phyloP scores from a whole-genome alignment of 2,329 filamentous ascomycete genomes.

The Aspergillus bombycis region DNA sequence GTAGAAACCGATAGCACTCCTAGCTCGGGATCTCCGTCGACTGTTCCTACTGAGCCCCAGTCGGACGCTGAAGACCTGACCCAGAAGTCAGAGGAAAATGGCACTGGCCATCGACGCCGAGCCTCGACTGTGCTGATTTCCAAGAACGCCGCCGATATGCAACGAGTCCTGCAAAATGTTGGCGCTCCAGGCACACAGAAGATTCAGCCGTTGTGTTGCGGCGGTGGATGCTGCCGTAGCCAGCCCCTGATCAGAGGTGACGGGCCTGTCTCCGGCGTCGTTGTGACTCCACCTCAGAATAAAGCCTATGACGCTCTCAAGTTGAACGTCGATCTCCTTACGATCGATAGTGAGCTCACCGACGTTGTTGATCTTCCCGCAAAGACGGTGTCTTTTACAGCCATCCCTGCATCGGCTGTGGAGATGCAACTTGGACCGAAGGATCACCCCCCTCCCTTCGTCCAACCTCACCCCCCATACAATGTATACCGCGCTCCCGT shows the following conservation, averaged over 20 bases:
- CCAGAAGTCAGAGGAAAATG: slow-evolving; percentile 20
- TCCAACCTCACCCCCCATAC: slow-evolving; percentile 93
- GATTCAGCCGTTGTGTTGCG: slow-evolving; percentile 66
- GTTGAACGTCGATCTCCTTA: slow-evolving; percentile 75
- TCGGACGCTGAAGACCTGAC: slow-evolving; percentile 38
- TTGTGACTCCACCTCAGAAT: slow-evolving; percentile 71
- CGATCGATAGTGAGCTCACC: slow-evolving; percentile 69
- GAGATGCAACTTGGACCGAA: slow-evolving; percentile 40
- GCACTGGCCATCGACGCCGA: slow-evolving; percentile 39
- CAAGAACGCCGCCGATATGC: slow-evolving; percentile 62
- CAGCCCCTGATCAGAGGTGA: slow-evolving; percentile 55
- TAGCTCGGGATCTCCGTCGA: slow-evolving; percentile 42
- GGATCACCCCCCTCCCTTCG: slow-evolving; percentile 79
- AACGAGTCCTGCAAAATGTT: slow-evolving; percentile 59
- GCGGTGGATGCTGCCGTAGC: slow-evolving; percentile 66
- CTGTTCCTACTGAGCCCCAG: slow-evolving; percentile 46
- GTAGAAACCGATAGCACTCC: slow-evolving; percentile 38
- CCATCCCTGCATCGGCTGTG: slow-evolving; percentile 37
- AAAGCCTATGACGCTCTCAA: slow-evolving; percentile 79
- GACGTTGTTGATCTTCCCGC: slow-evolving; percentile 73
- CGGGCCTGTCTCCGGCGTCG: slow-evolving; percentile 44
- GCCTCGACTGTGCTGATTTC: slow-evolving; percentile 57
- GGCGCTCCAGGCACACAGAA: slow-evolving; percentile 58
- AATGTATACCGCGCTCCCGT: slow-evolving; percentile 89
- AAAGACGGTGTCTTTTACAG: slow-evolving; percentile 70